These are phyloP conservation scores for Suillus tomentosus DNA, from an alignment of 768 basidiomycete species.

Conservation along the genomic window DNA sequence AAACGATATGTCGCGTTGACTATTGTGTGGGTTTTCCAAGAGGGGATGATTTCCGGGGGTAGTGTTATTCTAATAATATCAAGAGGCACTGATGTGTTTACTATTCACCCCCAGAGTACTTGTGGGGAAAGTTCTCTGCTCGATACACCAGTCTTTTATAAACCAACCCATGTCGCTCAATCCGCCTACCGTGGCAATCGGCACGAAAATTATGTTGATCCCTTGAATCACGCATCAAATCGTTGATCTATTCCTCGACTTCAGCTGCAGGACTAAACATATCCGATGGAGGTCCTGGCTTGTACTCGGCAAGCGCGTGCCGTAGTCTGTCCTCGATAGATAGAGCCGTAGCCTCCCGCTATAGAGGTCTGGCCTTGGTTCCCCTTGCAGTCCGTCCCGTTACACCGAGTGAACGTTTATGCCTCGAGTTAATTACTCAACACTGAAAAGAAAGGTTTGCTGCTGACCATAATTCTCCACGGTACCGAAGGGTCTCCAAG, in stretches of 20 bases:
- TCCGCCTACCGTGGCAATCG: constrained; percentile 1
- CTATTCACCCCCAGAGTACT: neutral
- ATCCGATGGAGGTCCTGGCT: no score
- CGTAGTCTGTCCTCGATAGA: no score
- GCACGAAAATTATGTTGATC: neutral
- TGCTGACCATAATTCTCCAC: neutral
- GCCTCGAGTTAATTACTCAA: neutral
- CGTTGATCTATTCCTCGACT: constrained; percentile 1
- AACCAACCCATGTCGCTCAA: neutral
- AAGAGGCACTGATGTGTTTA: neutral
- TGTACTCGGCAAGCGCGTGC: no score
- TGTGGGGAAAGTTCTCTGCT: neutral
- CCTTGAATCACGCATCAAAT: neutral
- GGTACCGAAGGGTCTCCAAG: neutral
- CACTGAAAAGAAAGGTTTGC: neutral
- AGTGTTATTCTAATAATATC: neutral
- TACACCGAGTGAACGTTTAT: neutral
- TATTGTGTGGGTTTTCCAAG: neutral
- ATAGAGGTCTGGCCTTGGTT: no score
- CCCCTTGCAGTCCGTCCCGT: no score
- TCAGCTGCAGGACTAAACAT: neutral
- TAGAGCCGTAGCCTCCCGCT: no score
- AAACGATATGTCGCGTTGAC: neutral
- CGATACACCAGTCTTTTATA: neutral
- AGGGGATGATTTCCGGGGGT: neutral